Conservation (phyloP, 352 stramenopile species). For the Globisporangium middletonii region DNA sequence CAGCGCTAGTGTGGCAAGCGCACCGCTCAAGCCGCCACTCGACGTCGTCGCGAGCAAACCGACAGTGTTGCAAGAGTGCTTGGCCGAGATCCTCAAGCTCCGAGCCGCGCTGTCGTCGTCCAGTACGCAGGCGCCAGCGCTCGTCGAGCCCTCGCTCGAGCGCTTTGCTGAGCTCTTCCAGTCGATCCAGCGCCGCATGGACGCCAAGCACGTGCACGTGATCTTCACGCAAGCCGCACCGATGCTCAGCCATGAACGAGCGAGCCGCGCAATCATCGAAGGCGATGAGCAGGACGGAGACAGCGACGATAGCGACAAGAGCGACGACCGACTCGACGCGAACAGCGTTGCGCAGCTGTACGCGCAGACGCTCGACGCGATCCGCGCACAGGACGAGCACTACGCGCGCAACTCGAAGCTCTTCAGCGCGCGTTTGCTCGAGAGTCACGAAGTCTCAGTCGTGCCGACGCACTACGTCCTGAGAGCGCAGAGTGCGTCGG, state of each 20-base stretch:
- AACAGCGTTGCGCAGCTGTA: constrained; percentile 11
- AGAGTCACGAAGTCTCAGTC: constrained; percentile 56
- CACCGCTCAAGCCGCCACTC: not conserved
- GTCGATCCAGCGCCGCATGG: constrained; percentile 20
- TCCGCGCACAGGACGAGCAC: constrained; percentile 59
- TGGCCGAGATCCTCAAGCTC: constrained; percentile 21
- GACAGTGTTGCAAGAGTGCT: constrained; percentile 21
- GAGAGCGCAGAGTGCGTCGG: no score
- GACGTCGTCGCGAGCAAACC: not conserved
- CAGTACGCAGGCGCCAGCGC: constrained; percentile 2
- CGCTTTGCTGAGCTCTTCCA: constrained; percentile 28
- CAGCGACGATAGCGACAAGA: not conserved
- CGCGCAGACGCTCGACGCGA: constrained; percentile 23
- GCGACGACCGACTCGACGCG: not conserved
- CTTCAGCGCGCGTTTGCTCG: constrained; percentile 58
- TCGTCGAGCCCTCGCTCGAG: constrained; percentile 19
- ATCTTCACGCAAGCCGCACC: constrained; percentile 17
- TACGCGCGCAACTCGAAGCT: constrained; percentile 57
- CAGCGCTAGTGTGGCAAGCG: not conserved
- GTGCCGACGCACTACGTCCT: constrained; percentile 10
- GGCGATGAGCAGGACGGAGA: not conserved
- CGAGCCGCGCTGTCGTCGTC: constrained; percentile 1
- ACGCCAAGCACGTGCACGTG: constrained; percentile 14
- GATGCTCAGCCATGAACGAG: not conserved
- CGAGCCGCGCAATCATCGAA: not conserved